Conservation (phyloP, 2,329 filamentous ascomycete genomes). For the Ascochyta clinopodiicola region DNA sequence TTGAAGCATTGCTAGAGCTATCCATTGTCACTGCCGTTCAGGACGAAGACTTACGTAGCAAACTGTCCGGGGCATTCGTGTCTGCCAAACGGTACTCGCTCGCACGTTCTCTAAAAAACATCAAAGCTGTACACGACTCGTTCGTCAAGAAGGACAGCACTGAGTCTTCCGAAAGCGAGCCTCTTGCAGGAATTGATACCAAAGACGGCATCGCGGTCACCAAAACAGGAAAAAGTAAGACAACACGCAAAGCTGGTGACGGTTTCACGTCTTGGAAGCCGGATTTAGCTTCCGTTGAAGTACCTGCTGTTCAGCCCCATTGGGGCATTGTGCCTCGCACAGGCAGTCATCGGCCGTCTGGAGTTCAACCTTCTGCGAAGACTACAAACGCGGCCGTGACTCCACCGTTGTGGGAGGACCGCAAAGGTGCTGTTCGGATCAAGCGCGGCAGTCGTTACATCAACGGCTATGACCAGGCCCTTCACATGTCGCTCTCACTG, state of each 20-base stretch:
- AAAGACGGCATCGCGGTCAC: not conserved
- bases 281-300: not conserved
- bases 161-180: too few species aligned
- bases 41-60: too few species aligned
- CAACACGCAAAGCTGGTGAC: conserved; percentile 1
- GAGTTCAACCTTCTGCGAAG: conserved; percentile 14
- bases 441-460: conserved; percentile 22
- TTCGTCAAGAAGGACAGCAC: too few species aligned
- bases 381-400: conserved; percentile 24
- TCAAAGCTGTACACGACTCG: too few species aligned
- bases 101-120: too few species aligned
- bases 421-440: conserved; percentile 25
- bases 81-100: too few species aligned
- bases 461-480: conserved; percentile 1
- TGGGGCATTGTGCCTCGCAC: conserved; percentile 31
- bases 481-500: conserved; percentile 13
- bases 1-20: too few species aligned
- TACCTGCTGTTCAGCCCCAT: not conserved
- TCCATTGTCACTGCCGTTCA: too few species aligned
- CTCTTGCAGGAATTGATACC: not conserved
- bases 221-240: not conserved
- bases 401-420: conserved; percentile 39
- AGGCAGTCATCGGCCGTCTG: conserved; percentile 20
- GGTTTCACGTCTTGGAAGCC: conserved; percentile 1
- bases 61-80: too few species aligned